phyloP scores from a whole-genome alignment of 495 filamentous ascomycete genomes.

The Talaromyces wortmannii region DNA sequence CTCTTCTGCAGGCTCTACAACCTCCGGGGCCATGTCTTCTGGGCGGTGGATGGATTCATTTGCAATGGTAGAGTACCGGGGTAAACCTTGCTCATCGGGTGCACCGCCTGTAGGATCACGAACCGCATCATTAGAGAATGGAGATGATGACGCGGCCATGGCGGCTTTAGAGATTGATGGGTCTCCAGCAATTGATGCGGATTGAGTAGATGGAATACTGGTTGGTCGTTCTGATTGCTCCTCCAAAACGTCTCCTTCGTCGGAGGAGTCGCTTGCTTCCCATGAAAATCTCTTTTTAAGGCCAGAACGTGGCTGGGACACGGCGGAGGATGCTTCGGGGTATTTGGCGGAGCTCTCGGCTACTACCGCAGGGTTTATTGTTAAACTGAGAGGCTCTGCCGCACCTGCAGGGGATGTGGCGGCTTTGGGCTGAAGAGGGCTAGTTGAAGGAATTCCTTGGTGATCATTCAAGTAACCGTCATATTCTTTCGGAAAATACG shows the following conservation, averaged over 20 bases:
- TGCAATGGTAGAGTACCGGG: background rate
- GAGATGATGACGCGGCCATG: background rate
- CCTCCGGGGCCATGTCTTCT: background rate
- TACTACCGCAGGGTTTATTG: background rate
- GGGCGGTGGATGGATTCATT: background rate
- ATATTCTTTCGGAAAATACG: slow-evolving; percentile 50
- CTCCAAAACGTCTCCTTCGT: background rate
- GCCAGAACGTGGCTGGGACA: background rate
- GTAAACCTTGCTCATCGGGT: background rate
- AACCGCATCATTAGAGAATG: background rate
- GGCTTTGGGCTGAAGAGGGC: slow-evolving; percentile 1
- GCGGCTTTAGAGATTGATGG: background rate
- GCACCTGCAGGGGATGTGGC: background rate
- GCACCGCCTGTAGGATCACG: background rate
- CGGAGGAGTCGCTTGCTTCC: background rate
- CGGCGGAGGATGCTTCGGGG: background rate
- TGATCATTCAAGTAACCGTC: slow-evolving; percentile 52
- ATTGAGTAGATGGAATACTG: background rate
- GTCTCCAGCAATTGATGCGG: background rate
- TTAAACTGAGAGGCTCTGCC: background rate
- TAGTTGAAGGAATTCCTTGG: slow-evolving; percentile 3
- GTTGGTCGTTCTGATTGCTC: background rate
- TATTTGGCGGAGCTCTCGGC: background rate
- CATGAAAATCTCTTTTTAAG: slow-evolving; percentile 5
- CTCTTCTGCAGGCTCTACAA: background rate